Base-by-base conservation (phyloP, 441 rosid species). In the Melastoma candidum region DNA sequence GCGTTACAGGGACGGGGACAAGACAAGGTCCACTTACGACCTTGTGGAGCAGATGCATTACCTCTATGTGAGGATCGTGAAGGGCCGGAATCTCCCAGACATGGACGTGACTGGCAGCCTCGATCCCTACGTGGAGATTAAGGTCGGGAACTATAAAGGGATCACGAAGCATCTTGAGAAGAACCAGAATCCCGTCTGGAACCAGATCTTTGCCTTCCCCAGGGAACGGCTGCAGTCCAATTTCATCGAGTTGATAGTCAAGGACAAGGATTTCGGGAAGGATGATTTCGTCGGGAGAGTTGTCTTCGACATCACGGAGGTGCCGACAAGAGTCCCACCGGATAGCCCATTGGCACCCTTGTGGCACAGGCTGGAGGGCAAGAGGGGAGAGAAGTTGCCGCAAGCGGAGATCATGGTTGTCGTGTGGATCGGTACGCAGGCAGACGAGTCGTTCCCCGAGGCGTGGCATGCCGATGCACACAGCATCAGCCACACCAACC, bases 391-490 rank as follows among this genome's bases (percentile, higher is more conserved):
- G 10, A 55, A 0, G 27, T 0, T 0, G 13, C n/a, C 36, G 36
- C 36, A n/a, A 9, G 59, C 49, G 5, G 59, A 55, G 49, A 55
- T 55, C 48, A 55, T 55, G 58, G 32, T 44, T 44, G 24, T 32
- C 1, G 41, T 54, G 13, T 54, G n/a, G 29, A 44, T 44, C 7
- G 26, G 41, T 17, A 11, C 58, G 12, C 12, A 54, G 48, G 49
- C 47, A 2, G 58, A 54, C 10, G 49, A 54, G 50, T 55, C 59
- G 0, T 55, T 55, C 41, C 50, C 59, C 2, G 59, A 55, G 13
- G 59, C 59, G 3, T 55, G 59, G 59, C 59, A 55, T 46, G 44
- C 59, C 9, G 59, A 55, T n/a, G 59, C 59, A 3, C 59, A 55
- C 59, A 46, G 0, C 39, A 14, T 55, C 13, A 45, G 59, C 41